Base-by-base conservation (phyloP, 805 yeast genomes). In the Saccharomyces paradoxus region DNA sequence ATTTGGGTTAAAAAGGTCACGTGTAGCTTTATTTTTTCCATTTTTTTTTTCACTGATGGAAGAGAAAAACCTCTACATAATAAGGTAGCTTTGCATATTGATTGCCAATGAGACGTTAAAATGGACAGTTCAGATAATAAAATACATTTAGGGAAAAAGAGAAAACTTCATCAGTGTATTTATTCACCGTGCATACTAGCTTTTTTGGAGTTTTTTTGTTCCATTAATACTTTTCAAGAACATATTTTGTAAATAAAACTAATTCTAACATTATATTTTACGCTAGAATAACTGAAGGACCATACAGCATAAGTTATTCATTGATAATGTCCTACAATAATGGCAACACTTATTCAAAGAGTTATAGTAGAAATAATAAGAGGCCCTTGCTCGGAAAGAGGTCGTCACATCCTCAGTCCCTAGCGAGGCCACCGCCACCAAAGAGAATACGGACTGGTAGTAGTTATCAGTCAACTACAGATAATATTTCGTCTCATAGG, bases 401-500 rank as follows among this genome's bases (percentile, higher is more conserved):
- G 13, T 37, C 44, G 24, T 24, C 44, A 37, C 22, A 37, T 21
- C 44, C 44, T 8, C 44, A 37, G 22, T 37, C 44, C 17, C 44
- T 37, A 37, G 17, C 12, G 24, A 37, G 44, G 50, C 60, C 60
- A 51, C 59, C 60, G 56, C 50, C 59, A 24, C 59, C 60, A 10
- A 58, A 58, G 41, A 53, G 60, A 46, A 56, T 56, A 28, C 54
- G 60, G 55, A 55, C 60, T 26, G 50, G 54, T 41, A 54, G 54
- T 46, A 50, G 56, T 26, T 55, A 57, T 13, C 48, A 26, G 49
- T 28, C 29, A 24, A 47, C 48, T 49, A 55, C 56, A 26, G 53
- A 49, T 14, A 44, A 52, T 9, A 46, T 44, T 17, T 48, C 47
- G 28, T 50, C 58, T n/a, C 50, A 32, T 17, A 37, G 13, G 24